Evolutionary conservation across 225 moss, liverwort and hornwort species (phyloP).

Genomic region (Sphagnum tenellum): DNA sequence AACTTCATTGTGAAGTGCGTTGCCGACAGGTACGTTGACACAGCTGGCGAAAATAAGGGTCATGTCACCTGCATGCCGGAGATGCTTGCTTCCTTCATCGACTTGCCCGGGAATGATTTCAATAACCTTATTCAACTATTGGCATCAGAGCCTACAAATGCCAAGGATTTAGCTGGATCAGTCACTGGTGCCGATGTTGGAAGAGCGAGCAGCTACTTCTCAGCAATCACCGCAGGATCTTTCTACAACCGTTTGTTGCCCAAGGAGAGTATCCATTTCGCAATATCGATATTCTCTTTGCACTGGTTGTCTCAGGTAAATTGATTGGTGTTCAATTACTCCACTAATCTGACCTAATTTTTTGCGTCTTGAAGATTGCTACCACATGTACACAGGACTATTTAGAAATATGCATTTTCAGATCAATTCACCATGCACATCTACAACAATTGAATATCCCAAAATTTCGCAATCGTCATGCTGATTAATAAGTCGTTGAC

Average conservation of each 20-base stretch:
- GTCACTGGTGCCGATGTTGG: neutral
- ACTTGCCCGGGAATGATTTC: conserved; percentile 5
- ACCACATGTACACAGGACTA: neutral
- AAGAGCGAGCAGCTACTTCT: neutral
- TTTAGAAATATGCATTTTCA: too few relatives aligned
- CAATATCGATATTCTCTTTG: neutral
- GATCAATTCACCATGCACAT: too few relatives aligned
- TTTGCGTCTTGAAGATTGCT: too few relatives aligned
- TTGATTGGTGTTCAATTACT: too few relatives aligned
- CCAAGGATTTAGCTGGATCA: neutral
- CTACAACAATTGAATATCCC: neutral
- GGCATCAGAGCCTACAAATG: too few relatives aligned
- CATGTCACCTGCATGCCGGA: neutral
- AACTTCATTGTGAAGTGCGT: neutral
- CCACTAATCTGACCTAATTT: too few relatives aligned
- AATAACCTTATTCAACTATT: conserved; percentile 3
- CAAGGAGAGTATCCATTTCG: conserved; percentile 1
- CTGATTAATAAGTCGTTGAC: too few relatives aligned
- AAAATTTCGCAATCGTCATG: too few relatives aligned
- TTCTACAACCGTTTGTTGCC: conserved; percentile 5
- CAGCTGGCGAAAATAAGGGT: too few relatives aligned
- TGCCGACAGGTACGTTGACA: too few relatives aligned
- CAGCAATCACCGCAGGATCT: neutral
- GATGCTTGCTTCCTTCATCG: conserved; percentile 1
- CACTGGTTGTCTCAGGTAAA: conserved; percentile 5